Evolutionary conservation across 345 rosid species (phyloP).

Genomic region (Limnanthes douglasii): DNA sequence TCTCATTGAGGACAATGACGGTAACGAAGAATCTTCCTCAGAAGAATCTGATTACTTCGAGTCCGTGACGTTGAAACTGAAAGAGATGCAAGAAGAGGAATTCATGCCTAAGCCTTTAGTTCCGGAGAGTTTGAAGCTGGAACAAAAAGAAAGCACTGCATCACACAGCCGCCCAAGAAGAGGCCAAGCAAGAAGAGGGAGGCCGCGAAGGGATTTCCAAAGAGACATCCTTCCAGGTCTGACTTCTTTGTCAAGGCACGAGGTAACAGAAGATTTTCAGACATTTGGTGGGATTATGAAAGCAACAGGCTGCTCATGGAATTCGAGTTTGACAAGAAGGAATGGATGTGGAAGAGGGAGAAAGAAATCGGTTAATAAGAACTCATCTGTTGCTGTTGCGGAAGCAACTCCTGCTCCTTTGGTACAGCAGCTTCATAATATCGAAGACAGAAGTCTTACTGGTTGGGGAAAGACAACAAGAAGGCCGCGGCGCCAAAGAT

Average conservation of each 20-base stretch:
- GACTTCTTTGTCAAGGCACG: constrained; percentile 54
- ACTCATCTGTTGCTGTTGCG: too few species aligned
- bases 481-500: constrained; percentile 66
- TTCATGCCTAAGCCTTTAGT: constrained; percentile 49
- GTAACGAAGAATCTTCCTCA: constrained; percentile 17
- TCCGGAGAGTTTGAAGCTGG: constrained; percentile 28
- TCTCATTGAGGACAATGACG: constrained; percentile 10
- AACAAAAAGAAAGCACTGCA: constrained; percentile 18
- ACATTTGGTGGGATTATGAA: constrained; percentile 63
- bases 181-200: constrained; percentile 59
- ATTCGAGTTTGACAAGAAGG: constrained; percentile 44
- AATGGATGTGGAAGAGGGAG: constrained; percentile 39
- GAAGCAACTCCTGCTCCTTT: too few species aligned
- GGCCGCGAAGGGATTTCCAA: constrained; percentile 78
- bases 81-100: constrained; percentile 44
- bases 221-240: constrained; percentile 85
- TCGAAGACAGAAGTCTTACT: constrained; percentile 46
- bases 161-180: constrained; percentile 27
- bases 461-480: constrained; percentile 76
- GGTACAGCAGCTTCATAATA: too few species aligned
- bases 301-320: constrained; percentile 52
- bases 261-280: constrained; percentile 70
- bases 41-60: constrained; percentile 54
- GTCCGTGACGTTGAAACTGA: constrained; percentile 41
- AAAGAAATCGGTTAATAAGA: constrained; percentile 22